Conservation (phyloP, 1,139 yeast species). For the Blastobotrys illinoisensis region DNA sequence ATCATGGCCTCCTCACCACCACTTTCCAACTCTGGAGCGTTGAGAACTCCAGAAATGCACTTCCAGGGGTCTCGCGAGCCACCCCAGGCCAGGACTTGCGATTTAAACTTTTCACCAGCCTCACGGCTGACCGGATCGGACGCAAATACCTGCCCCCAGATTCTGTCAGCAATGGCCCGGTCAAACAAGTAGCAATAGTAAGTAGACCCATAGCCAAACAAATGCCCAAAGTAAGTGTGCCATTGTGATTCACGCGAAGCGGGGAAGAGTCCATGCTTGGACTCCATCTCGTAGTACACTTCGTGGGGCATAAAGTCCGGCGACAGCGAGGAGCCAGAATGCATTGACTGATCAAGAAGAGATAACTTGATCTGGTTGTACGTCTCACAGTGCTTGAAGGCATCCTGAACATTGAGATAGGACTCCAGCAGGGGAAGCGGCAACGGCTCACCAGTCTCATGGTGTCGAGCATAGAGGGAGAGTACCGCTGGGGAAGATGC, state of each 20-base stretch:
- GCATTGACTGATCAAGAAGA: constrained; percentile 74
- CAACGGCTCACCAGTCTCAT: constrained; percentile 59
- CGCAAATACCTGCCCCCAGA: constrained; percentile 70
- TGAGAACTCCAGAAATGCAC: constrained; percentile 75
- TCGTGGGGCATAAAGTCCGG: constrained; percentile 46
- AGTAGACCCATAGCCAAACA: constrained; percentile 90
- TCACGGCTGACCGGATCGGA: constrained; percentile 57
- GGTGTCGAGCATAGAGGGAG: constrained; percentile 66
- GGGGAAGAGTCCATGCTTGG: constrained; percentile 36
- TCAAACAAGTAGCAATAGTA: constrained; percentile 90
- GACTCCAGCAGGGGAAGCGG: constrained; percentile 45
- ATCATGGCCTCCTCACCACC: constrained; percentile 79
- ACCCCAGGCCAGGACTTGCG: constrained; percentile 82
- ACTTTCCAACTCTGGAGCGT: constrained; percentile 48
- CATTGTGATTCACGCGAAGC: constrained; percentile 54
- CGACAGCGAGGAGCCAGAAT: constrained; percentile 38
- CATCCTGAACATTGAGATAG: constrained; percentile 49
- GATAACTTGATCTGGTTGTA: constrained; percentile 91
- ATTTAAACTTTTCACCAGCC: constrained; percentile 71
- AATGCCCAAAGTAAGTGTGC: constrained; percentile 93
- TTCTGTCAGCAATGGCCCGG: constrained; percentile 83
- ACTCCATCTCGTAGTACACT: constrained; percentile 63
- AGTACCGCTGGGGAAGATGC: constrained; percentile 78
- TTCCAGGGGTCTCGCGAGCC: constrained; percentile 90
- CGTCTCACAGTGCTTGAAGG: constrained; percentile 65